These are phyloP conservation scores for Sordariomycetes sp. DNA, from an alignment of 2,329 filamentous ascomycete species.

Conservation along the genomic window DNA sequence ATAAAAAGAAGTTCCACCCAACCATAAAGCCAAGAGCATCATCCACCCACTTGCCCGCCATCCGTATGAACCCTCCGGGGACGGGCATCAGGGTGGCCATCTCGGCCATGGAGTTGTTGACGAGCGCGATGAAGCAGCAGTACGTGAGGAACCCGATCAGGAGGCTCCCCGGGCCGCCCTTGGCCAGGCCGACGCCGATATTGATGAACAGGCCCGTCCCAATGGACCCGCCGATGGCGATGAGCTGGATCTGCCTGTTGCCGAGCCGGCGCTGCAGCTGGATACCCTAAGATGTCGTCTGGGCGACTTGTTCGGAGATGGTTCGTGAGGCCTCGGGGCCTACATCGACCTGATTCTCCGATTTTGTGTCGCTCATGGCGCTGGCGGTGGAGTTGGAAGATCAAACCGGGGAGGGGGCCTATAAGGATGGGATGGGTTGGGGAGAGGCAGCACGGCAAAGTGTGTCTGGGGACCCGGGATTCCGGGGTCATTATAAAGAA, in stretches of 20 bases:
- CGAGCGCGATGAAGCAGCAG: conserved; percentile 29
- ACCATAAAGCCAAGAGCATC: conserved; percentile 47
- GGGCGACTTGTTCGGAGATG: too few species aligned
- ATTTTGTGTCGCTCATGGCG: too few species aligned
- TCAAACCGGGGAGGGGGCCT: too few species aligned
- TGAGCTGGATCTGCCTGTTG: conserved; percentile 46
- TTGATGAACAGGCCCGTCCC: conserved; percentile 49
- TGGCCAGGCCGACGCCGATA: conserved; percentile 44
- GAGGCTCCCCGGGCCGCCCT: conserved; percentile 34
- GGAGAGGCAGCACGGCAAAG: too few species aligned
- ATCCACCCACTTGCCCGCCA: conserved; percentile 55
- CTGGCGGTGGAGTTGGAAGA: too few species aligned
- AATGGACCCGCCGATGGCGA: conserved; percentile 47
- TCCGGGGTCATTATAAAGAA: too few species aligned
- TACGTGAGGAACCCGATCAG: conserved; percentile 50
- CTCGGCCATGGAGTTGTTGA: conserved; percentile 57
- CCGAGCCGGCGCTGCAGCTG: conserved; percentile 41
- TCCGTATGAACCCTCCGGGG: conserved; percentile 51
- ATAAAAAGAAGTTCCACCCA: conserved; percentile 32
- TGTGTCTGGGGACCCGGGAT: too few species aligned
- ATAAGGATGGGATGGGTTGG: too few species aligned
- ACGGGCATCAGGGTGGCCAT: conserved; percentile 55
- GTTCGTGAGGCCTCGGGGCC: too few species aligned
- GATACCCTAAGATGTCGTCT: too few species aligned
- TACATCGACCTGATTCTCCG: too few species aligned